A percentile compares a stretch with the other conserved stretches of the same genome.
These are phyloP conservation scores for Aeschynomene evenia DNA, from an alignment of 306 rosid genomes.

Conservation along the genomic window DNA sequence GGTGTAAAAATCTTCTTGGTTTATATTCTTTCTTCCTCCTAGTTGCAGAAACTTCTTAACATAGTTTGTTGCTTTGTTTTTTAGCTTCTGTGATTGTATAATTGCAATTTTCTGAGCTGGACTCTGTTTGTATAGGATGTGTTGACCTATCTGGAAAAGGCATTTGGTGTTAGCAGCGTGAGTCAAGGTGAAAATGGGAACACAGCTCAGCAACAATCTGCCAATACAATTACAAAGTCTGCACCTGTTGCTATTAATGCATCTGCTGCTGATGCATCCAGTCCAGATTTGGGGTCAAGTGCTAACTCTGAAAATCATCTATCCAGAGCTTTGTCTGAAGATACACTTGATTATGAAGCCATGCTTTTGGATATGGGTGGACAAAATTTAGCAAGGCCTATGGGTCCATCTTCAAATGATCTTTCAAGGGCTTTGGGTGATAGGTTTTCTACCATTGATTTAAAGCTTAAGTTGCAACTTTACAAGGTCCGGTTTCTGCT, in stretches of 20 bases:
- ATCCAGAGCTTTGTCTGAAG: slow-evolving; percentile 74
- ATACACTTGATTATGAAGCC: slow-evolving; percentile 74
- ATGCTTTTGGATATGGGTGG: slow-evolving; percentile 66
- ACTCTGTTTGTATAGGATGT: slow-evolving; percentile 68
- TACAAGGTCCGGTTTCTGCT: slow-evolving; percentile 90
- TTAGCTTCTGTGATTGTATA: slow-evolving; percentile 25
- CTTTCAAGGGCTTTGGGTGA: slow-evolving; percentile 62
- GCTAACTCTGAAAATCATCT: slow-evolving; percentile 65
- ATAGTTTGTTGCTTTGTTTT: slow-evolving; percentile 9
- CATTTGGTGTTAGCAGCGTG: slow-evolving; percentile 67
- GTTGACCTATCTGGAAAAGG: slow-evolving; percentile 74
- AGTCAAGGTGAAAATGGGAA: slow-evolving; percentile 72
- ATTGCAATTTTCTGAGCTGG: slow-evolving; percentile 33
- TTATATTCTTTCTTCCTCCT: background rate
- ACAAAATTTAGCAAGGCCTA: slow-evolving; percentile 61
- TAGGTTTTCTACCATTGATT: slow-evolving; percentile 68
- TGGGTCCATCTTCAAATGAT: slow-evolving; percentile 63
- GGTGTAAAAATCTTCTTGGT: slow-evolving; percentile 24
- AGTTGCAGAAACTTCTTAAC: background rate
- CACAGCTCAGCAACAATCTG: slow-evolving; percentile 56
- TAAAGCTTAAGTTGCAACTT: slow-evolving; percentile 92
- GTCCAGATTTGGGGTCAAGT: slow-evolving; percentile 63
- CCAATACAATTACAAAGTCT: slow-evolving; percentile 61
- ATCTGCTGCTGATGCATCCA: slow-evolving; percentile 57
- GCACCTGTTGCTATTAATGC: slow-evolving; percentile 53